Evolutionary conservation across 2,329 filamentous ascomycete species (phyloP).

Genomic region (Diaporthe vexans): DNA sequence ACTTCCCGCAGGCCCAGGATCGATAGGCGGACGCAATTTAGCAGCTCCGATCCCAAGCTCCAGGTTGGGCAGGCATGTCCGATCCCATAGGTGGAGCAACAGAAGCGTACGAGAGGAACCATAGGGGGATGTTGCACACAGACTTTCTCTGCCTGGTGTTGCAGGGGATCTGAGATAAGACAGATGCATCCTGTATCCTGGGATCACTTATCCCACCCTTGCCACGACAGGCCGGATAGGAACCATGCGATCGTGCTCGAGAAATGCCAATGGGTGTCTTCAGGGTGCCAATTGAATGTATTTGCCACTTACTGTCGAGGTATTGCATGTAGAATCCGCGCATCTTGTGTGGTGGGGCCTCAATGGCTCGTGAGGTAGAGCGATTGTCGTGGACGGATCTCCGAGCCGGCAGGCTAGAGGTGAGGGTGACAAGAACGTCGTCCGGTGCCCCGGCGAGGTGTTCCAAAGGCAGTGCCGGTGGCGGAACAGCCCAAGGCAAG

Average conservation of each 20-base stretch:
- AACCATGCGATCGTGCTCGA: constrained; percentile 9
- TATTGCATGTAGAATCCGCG: constrained; percentile 80
- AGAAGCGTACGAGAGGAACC: constrained; percentile 33
- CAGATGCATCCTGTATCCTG: constrained; percentile 39
- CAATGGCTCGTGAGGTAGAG: constrained; percentile 33
- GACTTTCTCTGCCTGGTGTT: constrained; percentile 24
- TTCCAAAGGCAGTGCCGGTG: constrained; percentile 38
- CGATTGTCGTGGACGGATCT: constrained; percentile 41
- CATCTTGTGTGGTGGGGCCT: constrained; percentile 60
- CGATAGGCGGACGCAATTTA: constrained; percentile 19
- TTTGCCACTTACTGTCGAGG: constrained; percentile 76
- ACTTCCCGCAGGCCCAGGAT: constrained; percentile 1
- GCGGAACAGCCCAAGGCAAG: constrained; percentile 43
- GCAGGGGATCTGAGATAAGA: constrained; percentile 36
- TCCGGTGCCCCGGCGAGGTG: constrained; percentile 42
- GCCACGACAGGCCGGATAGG: constrained; percentile 9
- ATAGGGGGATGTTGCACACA: constrained; percentile 21
- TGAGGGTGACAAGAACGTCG: constrained; percentile 42
- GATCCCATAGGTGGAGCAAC: constrained; percentile 22
- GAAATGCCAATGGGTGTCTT: constrained; percentile 26
- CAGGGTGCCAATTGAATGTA: constrained; percentile 43
- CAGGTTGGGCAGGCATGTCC: constrained; percentile 27
- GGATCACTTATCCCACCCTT: constrained; percentile 26
- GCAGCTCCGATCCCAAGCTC: constrained; percentile 25
- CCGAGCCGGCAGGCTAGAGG: constrained; percentile 45